Evolutionary conservation across 1,284 basidiomycete genomes (phyloP).

Genomic region (Heterobasidion parviporum): DNA sequence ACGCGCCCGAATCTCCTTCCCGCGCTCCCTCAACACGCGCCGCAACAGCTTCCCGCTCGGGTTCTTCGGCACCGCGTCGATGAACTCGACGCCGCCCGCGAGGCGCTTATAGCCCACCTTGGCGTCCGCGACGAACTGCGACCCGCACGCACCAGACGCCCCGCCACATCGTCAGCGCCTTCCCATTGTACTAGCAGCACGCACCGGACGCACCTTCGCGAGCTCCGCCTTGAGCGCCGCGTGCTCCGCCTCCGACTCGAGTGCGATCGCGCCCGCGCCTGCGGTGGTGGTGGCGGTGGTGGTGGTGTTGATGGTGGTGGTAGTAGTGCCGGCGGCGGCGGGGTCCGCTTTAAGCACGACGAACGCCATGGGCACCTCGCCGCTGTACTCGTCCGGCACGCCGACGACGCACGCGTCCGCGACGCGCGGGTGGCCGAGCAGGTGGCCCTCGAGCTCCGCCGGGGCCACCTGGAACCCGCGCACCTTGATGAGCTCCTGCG

Average conservation of each 20-base stretch:
- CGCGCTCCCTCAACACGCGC: constrained; percentile 45
- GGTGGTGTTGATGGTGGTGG: no score
- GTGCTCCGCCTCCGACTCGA: not conserved
- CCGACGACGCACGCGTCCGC: constrained; percentile 36
- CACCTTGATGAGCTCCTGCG: constrained; percentile 25
- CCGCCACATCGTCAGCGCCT: not conserved
- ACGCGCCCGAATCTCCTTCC: constrained; percentile 14
- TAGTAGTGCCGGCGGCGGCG: constrained; percentile 6
- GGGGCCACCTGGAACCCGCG: constrained; percentile 26
- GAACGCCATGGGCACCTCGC: constrained; percentile 36
- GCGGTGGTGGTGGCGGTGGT: no score
- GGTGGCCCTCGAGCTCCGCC: constrained; percentile 38
- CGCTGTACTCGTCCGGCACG: constrained; percentile 36
- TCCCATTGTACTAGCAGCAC: no score
- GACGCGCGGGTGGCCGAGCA: constrained; percentile 23
- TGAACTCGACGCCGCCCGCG: constrained; percentile 58
- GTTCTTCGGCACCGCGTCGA: constrained; percentile 65
- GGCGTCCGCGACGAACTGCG: constrained; percentile 26
- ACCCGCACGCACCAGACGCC: no score
- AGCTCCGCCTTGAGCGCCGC: not conserved
- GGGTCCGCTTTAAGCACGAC: constrained; percentile 21
- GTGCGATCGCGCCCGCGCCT: not conserved
- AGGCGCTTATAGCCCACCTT: constrained; percentile 70
- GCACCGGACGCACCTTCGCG: not conserved
- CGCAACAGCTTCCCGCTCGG: constrained; percentile 63